These are phyloP conservation scores for Trapa incisa DNA, from an alignment of 345 rosid genomes.

Conservation along the genomic window DNA sequence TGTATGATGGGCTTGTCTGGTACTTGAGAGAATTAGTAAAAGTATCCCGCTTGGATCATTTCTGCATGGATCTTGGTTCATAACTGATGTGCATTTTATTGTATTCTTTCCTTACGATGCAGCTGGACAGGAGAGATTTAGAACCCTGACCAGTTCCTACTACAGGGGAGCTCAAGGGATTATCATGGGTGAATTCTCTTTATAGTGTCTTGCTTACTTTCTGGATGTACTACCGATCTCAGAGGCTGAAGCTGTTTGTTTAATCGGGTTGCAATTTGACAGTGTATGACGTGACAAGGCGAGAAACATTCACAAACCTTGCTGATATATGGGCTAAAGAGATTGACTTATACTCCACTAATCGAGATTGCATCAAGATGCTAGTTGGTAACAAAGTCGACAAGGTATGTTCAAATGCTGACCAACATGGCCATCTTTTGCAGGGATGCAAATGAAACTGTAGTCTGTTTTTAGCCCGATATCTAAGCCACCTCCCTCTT, in stretches of 20 bases:
- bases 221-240: not conserved
- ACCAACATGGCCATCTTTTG: not conserved
- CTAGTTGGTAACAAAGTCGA: conserved; percentile 97
- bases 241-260: not conserved
- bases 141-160: conserved; percentile 84
- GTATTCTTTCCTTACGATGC: conserved; percentile 11
- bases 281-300: conserved; percentile 83
- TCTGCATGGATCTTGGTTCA: not conserved
- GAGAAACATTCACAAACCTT: conserved; percentile 83
- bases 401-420: conserved; percentile 32
- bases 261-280: conserved; percentile 2
- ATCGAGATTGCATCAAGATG: conserved; percentile 91
- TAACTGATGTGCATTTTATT: not conserved
- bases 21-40: not conserved
- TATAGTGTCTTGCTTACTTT: not conserved
- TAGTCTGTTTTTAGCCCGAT: not conserved
- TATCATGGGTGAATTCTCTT: conserved; percentile 51
- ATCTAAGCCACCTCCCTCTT: conserved; percentile 7
- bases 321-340: conserved; percentile 94
- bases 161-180: conserved; percentile 98
- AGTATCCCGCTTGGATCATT: not conserved
- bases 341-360: conserved; percentile 75
- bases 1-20: not conserved
- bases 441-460: not conserved
- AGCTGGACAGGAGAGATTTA: conserved; percentile 98